Base-by-base conservation (phyloP, 2,329 filamentous ascomycete species). In the Ceratocystis colombiana region DNA sequence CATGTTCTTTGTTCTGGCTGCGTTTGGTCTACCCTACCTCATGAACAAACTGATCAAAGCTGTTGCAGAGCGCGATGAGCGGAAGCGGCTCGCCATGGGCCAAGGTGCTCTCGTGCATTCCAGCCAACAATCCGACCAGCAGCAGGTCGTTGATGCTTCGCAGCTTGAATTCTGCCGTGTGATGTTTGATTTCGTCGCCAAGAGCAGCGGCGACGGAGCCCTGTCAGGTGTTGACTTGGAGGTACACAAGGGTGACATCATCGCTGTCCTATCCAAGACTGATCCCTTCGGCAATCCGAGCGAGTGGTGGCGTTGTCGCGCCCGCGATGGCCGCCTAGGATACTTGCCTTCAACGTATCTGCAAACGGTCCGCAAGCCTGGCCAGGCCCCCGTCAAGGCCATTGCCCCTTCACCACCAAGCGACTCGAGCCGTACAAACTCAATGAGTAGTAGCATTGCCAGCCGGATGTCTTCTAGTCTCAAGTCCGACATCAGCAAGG, bases 91-190 rank as follows among this genome's bases (percentile, higher is more conserved):
- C 70, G 79, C 70, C 5, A 67, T 78, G 20, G 65, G 64, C 62
- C 64, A 80, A 78, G 65, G 78, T 80, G 64, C 64, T 2, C 59
- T 68, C 8, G 65, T 68, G 45, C 80, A 62, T 76, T 79, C 68
- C 73, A 81, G 68, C 78, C 83, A 68, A 77, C 81, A 50, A 45
- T 28, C 53, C 10, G 78, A 82, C 2, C 77, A 83, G 44, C 74
- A 76, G 59, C 77, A 82, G 65, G 79, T 84, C 2, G 78, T 96
- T 67, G 94, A 97, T 73, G 91, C 91, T 0, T 85, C 86, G 69
- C 95, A 96, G 77, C 85, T 99, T 70, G 93, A 97, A 74, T 99
- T 97, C 79, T 99, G 93, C 79, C 89, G 92, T 67, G 88, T 95
- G 1, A 78, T 96, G 20, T 97, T 94, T 77, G 94, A 99, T 77